These are phyloP conservation scores for Paragyromitra xinjiangensis DNA, from an alignment of 495 filamentous ascomycete genomes.

Conservation along the genomic window DNA sequence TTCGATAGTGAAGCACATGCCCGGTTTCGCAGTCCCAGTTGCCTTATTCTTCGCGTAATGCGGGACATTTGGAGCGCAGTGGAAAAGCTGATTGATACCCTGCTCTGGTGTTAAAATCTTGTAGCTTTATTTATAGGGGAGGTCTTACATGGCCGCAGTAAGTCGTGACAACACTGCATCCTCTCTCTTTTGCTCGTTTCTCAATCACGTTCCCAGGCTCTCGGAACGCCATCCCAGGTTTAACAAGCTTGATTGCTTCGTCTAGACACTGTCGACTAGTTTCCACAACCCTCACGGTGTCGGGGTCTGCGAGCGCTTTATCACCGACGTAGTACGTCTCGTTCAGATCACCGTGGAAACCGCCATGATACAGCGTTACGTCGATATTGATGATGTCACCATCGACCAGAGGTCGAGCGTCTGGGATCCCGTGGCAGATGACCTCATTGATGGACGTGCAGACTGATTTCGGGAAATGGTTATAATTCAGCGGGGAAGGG, in stretches of 20 bases:
- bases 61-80: constrained; percentile 82
- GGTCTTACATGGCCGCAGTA: constrained; percentile 75
- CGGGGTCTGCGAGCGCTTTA: constrained; percentile 74
- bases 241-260: constrained; percentile 84
- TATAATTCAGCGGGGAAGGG: constrained; percentile 95
- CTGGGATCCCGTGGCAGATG: constrained; percentile 93
- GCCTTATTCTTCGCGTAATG: constrained; percentile 94
- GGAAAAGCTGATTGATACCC: constrained; percentile 85
- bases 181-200: constrained; percentile 78
- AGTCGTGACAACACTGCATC: constrained; percentile 85
- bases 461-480: constrained; percentile 95
- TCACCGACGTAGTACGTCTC: constrained; percentile 92
- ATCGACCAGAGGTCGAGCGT: constrained; percentile 77
- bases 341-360: constrained; percentile 89
- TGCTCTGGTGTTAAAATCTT: background rate
- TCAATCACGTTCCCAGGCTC: constrained; percentile 86
- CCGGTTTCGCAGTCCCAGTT: constrained; percentile 81
- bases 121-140: background rate
- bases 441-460: constrained; percentile 97
- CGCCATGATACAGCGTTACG: constrained; percentile 84
- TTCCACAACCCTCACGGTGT: constrained; percentile 86
- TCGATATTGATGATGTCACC: constrained; percentile 92
- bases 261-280: constrained; percentile 80
- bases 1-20: constrained; percentile 94
- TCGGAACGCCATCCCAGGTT: constrained; percentile 84